These are phyloP conservation scores for Podospora didyma DNA, from an alignment of 495 filamentous ascomycete genomes.

Conservation along the genomic window DNA sequence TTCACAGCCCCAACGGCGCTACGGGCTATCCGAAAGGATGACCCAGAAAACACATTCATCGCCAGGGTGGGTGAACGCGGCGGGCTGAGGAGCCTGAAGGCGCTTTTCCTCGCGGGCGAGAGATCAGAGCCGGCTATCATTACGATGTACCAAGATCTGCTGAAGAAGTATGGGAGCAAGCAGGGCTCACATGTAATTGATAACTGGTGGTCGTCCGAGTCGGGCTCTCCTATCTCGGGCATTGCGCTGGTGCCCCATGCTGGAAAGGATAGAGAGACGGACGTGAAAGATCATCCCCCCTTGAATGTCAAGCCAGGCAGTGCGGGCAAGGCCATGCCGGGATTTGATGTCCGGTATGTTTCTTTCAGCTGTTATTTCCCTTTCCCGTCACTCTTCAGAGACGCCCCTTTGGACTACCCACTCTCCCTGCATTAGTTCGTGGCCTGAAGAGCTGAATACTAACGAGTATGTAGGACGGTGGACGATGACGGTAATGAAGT, in stretches of 20 bases:
- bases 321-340: conserved; percentile 85
- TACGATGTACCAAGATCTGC: conserved; percentile 67
- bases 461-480: conserved; percentile 49
- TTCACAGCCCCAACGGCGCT: conserved; percentile 87
- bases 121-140: conserved; percentile 85
- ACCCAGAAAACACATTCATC: conserved; percentile 67
- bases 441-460: neutral
- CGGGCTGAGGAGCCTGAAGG: conserved; percentile 63
- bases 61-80: conserved; percentile 56
- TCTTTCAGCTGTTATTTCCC: no score
- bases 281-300: conserved; percentile 21
- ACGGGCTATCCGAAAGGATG: conserved; percentile 80
- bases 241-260: conserved; percentile 60
- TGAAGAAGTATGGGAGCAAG: conserved; percentile 57
- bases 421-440: no score
- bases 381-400: no score
- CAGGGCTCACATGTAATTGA: conserved; percentile 70
- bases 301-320: conserved; percentile 71
- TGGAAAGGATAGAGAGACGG: conserved; percentile 37
- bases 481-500: conserved; percentile 74
- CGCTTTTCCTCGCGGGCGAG: conserved; percentile 84
- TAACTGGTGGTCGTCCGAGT: conserved; percentile 97
- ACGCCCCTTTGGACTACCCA: no score
- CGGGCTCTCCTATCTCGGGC: conserved; percentile 83
- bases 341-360: conserved; percentile 64